Evolutionary conservation across 352 stramenopile genomes (phyloP).

Genomic region (Pythium dissotocum): DNA sequence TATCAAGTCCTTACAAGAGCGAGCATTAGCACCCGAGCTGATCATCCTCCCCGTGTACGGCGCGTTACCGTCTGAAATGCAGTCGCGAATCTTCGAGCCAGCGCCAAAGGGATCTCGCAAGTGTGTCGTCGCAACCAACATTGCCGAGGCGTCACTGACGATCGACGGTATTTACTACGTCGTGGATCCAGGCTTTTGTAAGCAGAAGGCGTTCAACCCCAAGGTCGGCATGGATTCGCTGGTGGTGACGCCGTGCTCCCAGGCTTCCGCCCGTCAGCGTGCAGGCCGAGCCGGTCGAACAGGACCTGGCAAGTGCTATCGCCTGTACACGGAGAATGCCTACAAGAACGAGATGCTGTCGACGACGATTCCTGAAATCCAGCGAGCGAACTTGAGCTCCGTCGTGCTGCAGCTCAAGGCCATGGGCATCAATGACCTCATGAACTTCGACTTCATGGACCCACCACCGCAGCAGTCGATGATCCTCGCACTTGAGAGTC

Average conservation of each 20-base stretch:
- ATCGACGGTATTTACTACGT: constrained; percentile 98
- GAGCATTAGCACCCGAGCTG: constrained; percentile 94
- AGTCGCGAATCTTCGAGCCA: constrained; percentile 99
- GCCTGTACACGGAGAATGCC: constrained; percentile 98
- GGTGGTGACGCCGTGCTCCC: constrained; percentile 98
- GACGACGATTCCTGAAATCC: constrained; percentile 98
- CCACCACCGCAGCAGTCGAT: constrained; percentile 96
- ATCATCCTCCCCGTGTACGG: constrained; percentile 99
- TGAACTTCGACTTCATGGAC: constrained; percentile 99
- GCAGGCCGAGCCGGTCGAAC: constrained; percentile 97
- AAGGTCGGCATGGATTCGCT: constrained; percentile 99
- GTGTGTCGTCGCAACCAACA: constrained; percentile 99
- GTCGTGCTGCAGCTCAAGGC: constrained; percentile 99
- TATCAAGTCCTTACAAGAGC: constrained; percentile 95
- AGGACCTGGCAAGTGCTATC: constrained; percentile 98
- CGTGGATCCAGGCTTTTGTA: constrained; percentile 95
- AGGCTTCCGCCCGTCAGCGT: constrained; percentile 97
- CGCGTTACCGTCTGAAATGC: constrained; percentile 98
- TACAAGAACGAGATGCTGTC: constrained; percentile 98
- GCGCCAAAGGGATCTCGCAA: constrained; percentile 95
- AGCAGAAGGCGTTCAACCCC: constrained; percentile 99
- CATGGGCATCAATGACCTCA: constrained; percentile 99
- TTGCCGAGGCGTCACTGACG: constrained; percentile 99
- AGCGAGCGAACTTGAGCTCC: constrained; percentile 97
- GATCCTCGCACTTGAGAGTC: constrained; percentile 96